Base-by-base conservation (phyloP, 805 yeast genomes). In the Kuraishia ogatae region DNA sequence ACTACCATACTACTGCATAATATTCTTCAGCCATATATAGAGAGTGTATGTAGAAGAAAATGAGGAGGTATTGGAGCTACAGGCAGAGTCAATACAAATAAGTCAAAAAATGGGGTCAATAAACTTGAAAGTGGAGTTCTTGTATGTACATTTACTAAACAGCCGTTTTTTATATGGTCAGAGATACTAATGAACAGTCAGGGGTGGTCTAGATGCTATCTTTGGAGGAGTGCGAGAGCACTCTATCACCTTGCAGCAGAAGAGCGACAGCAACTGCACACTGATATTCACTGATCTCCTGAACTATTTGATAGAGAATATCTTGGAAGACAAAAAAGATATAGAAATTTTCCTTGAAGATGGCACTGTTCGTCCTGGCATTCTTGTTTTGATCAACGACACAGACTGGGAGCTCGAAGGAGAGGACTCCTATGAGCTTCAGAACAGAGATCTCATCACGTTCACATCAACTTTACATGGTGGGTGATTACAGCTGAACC, bases 351-450 rank as follows among this genome's bases (percentile, higher is more conserved):
- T 93, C 64, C 75, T 92, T 6, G 94, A 89, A 62, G 92, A 89
- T 61, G 96, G 76, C 11, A 80, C 85, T 1, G 83, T 90, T 15
- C 82, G 98, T 53, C 97, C 98, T 0, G 99, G 99, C 1, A 89
- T 93, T 51, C 73, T 93, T 58, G 97, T 94, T 10, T 76, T 93
- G 55, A 87, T 93, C 58, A 93, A 93, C 65, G 98, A 93, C 66
- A 84, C 96, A 0, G 99, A 93, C 71, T 93, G 98, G 98, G 99
- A 93, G 64, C 71, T 93, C 15, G 96, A 91, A 67, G 98, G 90
- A 11, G 91, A 85, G 68, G 91, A 89, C 62, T 86, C 81, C 10
- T 91, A 91, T 64, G 82, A 76, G n/a, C 67, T 94, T 17, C 87
- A 89, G 67, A 71, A 79, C 51, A 85, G 87, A 13, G 99, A 93